Percentiles rank a stretch among this genome's conserved stretches.
Evolutionary conservation across 768 basidiomycete genomes (phyloP).

Genomic region (Rhodotorula babjevae): DNA sequence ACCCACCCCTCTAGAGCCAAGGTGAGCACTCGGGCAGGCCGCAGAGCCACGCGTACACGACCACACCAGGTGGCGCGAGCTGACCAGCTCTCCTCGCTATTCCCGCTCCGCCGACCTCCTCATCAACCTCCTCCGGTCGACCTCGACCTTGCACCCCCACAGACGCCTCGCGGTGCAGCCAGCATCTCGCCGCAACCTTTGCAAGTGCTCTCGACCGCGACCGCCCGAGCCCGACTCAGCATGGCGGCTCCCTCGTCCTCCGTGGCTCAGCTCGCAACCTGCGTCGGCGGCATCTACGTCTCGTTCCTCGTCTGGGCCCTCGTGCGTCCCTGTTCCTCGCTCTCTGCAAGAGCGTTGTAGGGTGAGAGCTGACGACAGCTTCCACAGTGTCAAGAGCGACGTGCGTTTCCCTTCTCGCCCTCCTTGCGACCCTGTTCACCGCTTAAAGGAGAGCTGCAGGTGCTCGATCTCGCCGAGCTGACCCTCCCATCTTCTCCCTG

Average conservation of each 20-base stretch:
- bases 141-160: neutral
- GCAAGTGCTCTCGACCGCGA: neutral
- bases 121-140: neutral
- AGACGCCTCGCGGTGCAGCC: no score
- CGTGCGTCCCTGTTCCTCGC: no score
- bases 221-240: neutral
- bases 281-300: conserved; percentile 81
- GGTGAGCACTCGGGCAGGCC: neutral
- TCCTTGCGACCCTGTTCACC: neutral
- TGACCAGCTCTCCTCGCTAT: neutral
- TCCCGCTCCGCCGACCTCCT: neutral
- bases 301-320: conserved; percentile 72
- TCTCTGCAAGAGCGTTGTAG: no score
- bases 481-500: no score
- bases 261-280: conserved; percentile 54
- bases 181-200: no score
- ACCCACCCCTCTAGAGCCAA: neutral
- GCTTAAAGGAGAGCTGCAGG: no score
- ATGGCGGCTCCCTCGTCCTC: neutral
- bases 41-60: neutral
- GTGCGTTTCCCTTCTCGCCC: conserved; percentile 51
- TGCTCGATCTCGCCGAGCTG: neutral
- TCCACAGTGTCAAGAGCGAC: conserved; percentile 67
- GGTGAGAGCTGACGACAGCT: conserved; percentile 8
- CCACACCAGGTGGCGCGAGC: neutral